These are phyloP conservation scores for Pyrus hybrid DNA, from an alignment of 331 rosid genomes.

Conservation along the genomic window DNA sequence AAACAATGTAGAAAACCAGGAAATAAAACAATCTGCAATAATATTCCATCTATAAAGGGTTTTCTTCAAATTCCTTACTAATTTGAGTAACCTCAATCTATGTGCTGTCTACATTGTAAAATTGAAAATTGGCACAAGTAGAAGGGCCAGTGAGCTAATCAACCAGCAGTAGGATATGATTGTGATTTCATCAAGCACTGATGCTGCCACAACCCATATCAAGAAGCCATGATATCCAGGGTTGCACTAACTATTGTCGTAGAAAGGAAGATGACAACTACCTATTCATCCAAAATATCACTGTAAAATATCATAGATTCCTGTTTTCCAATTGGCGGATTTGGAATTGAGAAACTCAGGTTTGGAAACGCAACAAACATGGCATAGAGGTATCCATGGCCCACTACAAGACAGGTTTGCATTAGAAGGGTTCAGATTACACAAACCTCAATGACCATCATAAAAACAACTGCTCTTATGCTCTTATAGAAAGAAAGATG, in stretches of 20 bases:
- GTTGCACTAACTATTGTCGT: neutral
- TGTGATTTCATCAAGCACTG: neutral
- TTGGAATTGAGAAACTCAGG: neutral
- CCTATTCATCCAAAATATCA: neutral
- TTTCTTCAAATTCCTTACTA: neutral
- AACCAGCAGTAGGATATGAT: neutral
- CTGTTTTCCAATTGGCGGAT: neutral
- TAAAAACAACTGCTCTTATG: neutral
- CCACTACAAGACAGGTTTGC: neutral
- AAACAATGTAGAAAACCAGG: neutral
- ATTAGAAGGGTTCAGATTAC: neutral
- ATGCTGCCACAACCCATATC: neutral
- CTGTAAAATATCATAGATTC: neutral
- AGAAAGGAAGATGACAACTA: neutral
- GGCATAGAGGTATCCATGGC: neutral
- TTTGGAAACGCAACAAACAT: neutral
- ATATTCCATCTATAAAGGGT: neutral
- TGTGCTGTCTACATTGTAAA: neutral
- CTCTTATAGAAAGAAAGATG: neutral
- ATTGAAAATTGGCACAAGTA: neutral
- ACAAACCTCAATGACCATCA: neutral
- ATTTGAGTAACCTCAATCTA: neutral
- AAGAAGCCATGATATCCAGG: neutral
- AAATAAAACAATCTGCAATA: neutral
- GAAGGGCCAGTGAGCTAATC: neutral